Conservation (phyloP, 768 basidiomycete species). For the Leucogyrophana mollusca region DNA sequence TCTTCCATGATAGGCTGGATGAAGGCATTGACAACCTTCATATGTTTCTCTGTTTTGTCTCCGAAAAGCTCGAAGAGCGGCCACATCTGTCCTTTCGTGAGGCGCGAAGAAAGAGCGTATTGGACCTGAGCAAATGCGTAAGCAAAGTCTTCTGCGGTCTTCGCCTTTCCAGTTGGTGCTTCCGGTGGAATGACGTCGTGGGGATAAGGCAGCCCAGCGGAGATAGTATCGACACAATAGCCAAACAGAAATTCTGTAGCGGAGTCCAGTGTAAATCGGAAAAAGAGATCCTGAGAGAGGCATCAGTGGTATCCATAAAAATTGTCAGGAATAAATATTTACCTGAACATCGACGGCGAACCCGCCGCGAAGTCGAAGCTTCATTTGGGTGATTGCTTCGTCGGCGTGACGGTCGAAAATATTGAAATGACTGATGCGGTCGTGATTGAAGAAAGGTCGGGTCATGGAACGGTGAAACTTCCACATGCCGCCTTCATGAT, state of each 20-base stretch:
- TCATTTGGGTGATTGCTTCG: constrained; percentile 10
- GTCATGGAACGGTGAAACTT: constrained; percentile 21
- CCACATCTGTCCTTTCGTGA: constrained; percentile 47
- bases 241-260: constrained; percentile 35
- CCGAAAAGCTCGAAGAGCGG: constrained; percentile 44
- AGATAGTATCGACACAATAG: constrained; percentile 21
- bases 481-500: constrained; percentile 16
- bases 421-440: constrained; percentile 20
- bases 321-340: neutral
- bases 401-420: constrained; percentile 19
- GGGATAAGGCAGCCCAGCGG: constrained; percentile 18
- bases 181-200: constrained; percentile 1
- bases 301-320: neutral
- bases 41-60: constrained; percentile 37
- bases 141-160: constrained; percentile 39
- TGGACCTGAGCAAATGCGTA: constrained; percentile 46
- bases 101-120: constrained; percentile 37
- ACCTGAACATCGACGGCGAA: constrained; percentile 20
- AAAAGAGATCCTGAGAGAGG: constrained; percentile 33
- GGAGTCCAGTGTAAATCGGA: constrained; percentile 34
- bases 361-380: constrained; percentile 8
- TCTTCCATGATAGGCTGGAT: constrained; percentile 13
- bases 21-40: constrained; percentile 16
- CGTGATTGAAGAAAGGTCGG: constrained; percentile 18
- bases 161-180: neutral